A percentile compares a stretch with the other conserved stretches of the same genome.
Conservation (phyloP, 164 flowering plant genomes). For the Litsea cubeba region DNA sequence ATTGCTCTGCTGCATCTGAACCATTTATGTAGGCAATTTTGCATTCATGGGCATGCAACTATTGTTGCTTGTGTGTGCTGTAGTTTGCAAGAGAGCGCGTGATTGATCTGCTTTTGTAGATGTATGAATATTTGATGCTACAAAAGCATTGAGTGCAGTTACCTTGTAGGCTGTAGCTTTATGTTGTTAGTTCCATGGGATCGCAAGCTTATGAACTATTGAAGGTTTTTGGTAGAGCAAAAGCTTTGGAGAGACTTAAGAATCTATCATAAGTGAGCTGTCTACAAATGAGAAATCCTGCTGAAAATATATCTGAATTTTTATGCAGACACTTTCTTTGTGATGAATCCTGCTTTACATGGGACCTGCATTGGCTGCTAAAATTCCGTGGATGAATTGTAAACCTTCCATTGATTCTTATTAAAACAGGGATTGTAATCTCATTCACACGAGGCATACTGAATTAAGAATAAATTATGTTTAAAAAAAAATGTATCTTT, state of each 20-base stretch:
- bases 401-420: neutral
- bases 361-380: neutral
- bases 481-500: too few relatives aligned
- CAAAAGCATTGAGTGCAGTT: neutral
- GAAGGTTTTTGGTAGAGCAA: neutral
- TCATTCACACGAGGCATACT: neutral
- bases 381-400: neutral
- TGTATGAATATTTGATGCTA: too few relatives aligned
- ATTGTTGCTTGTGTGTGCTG: too few relatives aligned
- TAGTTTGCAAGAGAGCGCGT: too few relatives aligned
- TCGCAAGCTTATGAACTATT: neutral
- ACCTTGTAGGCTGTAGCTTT: too few relatives aligned
- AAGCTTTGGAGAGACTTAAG: neutral
- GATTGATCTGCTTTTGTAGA: too few relatives aligned
- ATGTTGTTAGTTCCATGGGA: neutral
- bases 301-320: neutral
- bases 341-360: neutral
- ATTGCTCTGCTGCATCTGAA: too few relatives aligned
- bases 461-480: too few relatives aligned
- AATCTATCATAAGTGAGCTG: neutral
- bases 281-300: neutral
- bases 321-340: neutral
- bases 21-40: too few relatives aligned
- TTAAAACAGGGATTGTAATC: neutral
- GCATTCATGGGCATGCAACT: too few relatives aligned